phyloP scores from a whole-genome alignment of 73 alveolate genomes.

The Halteria grandinella region DNA sequence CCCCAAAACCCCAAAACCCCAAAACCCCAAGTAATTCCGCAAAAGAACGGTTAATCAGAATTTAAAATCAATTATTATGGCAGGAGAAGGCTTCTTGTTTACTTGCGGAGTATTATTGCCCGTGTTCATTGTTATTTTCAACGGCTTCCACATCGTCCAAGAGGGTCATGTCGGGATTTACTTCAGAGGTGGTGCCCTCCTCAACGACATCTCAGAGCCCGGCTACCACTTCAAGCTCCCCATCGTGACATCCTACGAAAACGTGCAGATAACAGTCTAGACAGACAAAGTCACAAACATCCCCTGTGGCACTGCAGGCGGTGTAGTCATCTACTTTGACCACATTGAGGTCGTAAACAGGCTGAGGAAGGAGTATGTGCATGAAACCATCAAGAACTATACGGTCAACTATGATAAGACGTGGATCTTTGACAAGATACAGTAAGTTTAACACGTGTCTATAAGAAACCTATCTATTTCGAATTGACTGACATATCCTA shows the following conservation, averaged over 20 bases:
- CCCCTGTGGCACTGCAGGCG: conserved; percentile 80
- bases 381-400: conserved; percentile 70
- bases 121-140: no score
- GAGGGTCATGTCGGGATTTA: conserved; percentile 78
- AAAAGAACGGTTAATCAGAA: no score
- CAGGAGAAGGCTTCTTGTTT: no score
- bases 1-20: no score
- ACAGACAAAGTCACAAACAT: conserved; percentile 71
- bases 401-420: conserved; percentile 71
- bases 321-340: conserved; percentile 70
- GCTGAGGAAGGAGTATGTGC: conserved; percentile 61
- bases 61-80: no score
- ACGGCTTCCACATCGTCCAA: conserved; percentile 63
- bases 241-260: conserved; percentile 53
- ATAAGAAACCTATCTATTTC: no score
- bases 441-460: conserved; percentile 22
- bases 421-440: conserved; percentile 75
- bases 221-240: conserved; percentile 67
- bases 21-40: no score
- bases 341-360: conserved; percentile 74
- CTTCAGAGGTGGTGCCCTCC: conserved; percentile 71
- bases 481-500: neutral
- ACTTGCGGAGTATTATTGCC: no score
- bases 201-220: conserved; percentile 53
- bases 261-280: conserved; percentile 63